These are phyloP conservation scores for Limnomonas spitsbergensis DNA, from an alignment of 139 green algal species.

Conservation along the genomic window DNA sequence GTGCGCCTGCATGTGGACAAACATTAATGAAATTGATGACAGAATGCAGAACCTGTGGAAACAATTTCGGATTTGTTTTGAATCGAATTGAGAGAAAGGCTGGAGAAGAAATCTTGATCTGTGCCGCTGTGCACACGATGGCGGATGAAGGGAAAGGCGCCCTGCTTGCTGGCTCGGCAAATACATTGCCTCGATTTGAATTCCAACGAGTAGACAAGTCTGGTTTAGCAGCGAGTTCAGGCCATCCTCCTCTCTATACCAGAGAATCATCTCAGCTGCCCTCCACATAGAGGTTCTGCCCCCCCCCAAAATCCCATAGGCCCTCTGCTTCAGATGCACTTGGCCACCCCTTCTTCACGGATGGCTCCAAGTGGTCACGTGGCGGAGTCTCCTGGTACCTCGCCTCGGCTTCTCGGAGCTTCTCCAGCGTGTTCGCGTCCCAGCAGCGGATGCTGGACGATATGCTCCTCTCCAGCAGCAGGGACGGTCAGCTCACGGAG, in stretches of 20 bases:
- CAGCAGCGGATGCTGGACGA: slow-evolving; percentile 9
- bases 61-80: no score
- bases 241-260: no score
- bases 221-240: no score
- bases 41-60: not conserved
- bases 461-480: not conserved
- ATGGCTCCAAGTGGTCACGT: not conserved
- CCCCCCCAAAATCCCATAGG: slow-evolving; percentile 6
- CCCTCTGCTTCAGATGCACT: slow-evolving; percentile 12
- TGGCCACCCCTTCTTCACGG: slow-evolving; percentile 6
- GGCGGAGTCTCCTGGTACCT: not conserved
- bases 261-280: no score
- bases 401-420: not conserved
- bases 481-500: slow-evolving; percentile 18
- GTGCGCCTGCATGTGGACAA: not conserved
- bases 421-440: not conserved
- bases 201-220: no score
- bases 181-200: no score
- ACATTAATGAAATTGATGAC: not conserved
- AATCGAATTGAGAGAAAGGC: no score
- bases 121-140: no score
- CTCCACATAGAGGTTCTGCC: no score
- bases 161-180: no score
- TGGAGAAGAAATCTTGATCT: no score
- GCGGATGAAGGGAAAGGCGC: no score